A percentile compares a stretch with the other conserved stretches of the same genome.
Evolutionary conservation across 2,329 filamentous ascomycete genomes (phyloP).

Genomic region (Colletotrichum sp.): DNA sequence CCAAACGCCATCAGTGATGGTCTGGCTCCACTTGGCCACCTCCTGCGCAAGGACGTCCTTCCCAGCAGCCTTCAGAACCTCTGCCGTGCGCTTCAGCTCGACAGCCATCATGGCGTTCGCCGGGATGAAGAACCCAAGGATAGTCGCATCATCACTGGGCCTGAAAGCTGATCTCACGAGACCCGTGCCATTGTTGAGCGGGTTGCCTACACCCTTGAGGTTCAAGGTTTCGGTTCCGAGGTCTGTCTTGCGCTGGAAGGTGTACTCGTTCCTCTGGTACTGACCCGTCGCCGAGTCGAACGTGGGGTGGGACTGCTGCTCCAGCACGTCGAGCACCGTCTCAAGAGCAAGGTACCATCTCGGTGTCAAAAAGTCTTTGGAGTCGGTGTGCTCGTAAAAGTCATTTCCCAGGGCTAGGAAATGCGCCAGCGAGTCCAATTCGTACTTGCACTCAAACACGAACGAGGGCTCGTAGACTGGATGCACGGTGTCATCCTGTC

Average conservation of each 20-base stretch:
- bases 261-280: slow-evolving; percentile 79
- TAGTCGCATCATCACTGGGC: slow-evolving; percentile 93
- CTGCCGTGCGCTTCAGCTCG: slow-evolving; percentile 77
- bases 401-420: slow-evolving; percentile 88
- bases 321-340: slow-evolving; percentile 73
- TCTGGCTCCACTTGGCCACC: slow-evolving; percentile 62
- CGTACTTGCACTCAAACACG: slow-evolving; percentile 99
- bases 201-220: slow-evolving; percentile 86
- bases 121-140: slow-evolving; percentile 92
- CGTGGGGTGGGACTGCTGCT: slow-evolving; percentile 79
- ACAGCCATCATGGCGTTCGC: slow-evolving; percentile 96
- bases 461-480: slow-evolving; percentile 81
- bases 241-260: slow-evolving; percentile 81
- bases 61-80: slow-evolving; percentile 66
- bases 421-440: slow-evolving; percentile 92
- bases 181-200: slow-evolving; percentile 81
- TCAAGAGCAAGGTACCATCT: slow-evolving; percentile 83
- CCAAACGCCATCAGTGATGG: slow-evolving; percentile 78
- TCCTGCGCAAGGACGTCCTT: slow-evolving; percentile 58
- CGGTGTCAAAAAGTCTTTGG: slow-evolving; percentile 75
- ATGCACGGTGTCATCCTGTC: slow-evolving; percentile 83
- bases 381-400: slow-evolving; percentile 80
- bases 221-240: slow-evolving; percentile 89
- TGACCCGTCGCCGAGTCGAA: slow-evolving; percentile 72
- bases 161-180: slow-evolving; percentile 91